Percentiles rank a stretch among this genome's conserved stretches.
phyloP scores from a whole-genome alignment of 75 land plant species.

The Pinus tabuliformis region DNA sequence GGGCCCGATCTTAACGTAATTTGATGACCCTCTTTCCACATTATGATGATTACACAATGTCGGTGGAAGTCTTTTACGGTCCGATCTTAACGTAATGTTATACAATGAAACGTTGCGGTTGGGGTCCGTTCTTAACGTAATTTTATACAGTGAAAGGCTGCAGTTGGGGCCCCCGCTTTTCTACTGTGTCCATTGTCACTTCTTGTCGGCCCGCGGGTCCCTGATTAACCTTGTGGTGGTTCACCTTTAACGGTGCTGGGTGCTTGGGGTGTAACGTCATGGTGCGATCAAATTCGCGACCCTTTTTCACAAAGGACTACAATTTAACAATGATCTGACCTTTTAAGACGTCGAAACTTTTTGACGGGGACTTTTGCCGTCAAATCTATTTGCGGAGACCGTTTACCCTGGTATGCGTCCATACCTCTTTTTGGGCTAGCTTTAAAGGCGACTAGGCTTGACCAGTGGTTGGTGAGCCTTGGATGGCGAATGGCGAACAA shows the following conservation, averaged over 20 bases:
- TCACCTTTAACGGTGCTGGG: too few species aligned
- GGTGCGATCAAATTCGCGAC: neutral
- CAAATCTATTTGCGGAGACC: neutral
- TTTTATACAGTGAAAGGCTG: neutral
- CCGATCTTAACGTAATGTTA: neutral
- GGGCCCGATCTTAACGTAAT: neutral
- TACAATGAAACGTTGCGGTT: neutral
- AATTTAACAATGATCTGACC: neutral
- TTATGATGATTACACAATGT: neutral
- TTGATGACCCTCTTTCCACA: neutral
- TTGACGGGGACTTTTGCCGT: neutral
- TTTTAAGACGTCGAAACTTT: slow-evolving; percentile 1
- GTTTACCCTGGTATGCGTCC: neutral
- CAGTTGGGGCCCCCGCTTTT: neutral
- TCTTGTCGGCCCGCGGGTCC: too few species aligned
- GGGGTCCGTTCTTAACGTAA: neutral
- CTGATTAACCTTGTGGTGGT: too few species aligned
- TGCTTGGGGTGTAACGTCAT: neutral
- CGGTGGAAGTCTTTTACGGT: neutral
- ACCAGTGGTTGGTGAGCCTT: too few species aligned
- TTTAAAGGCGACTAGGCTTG: too few species aligned
- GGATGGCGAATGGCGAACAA: too few species aligned
- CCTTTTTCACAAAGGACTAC: neutral
- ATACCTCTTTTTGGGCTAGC: neutral
- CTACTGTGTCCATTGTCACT: too few species aligned